Conservation (phyloP, 2,329 filamentous ascomycete genomes). For the Neonectria ditissima region DNA sequence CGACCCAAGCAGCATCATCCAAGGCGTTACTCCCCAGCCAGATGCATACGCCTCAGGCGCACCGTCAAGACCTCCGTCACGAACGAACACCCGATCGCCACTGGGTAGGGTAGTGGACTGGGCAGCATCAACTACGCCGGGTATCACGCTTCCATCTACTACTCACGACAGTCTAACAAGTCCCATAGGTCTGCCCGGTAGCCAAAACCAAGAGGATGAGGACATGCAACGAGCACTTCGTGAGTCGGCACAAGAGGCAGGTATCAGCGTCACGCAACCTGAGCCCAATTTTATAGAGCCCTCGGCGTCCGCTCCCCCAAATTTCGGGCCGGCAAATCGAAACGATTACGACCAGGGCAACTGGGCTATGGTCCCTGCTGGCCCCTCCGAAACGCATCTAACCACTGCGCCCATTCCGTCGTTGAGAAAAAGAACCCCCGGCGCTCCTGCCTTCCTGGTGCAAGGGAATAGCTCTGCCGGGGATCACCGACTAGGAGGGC, state of each 20-base stretch:
- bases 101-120: conserved; percentile 64
- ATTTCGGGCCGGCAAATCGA: conserved; percentile 71
- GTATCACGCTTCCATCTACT: conserved; percentile 48
- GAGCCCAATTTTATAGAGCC: conserved; percentile 63
- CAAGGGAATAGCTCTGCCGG: conserved; percentile 48
- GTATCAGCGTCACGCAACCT: conserved; percentile 57
- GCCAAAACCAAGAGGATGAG: conserved; percentile 62
- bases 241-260: conserved; percentile 66
- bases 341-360: conserved; percentile 64
- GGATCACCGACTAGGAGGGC: conserved; percentile 61
- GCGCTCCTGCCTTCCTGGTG: conserved; percentile 65
- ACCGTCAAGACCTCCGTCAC: conserved; percentile 72
- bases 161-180: conserved; percentile 41
- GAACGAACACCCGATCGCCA: conserved; percentile 68
- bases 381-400: conserved; percentile 40
- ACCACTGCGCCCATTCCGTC: conserved; percentile 50
- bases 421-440: conserved; percentile 55
- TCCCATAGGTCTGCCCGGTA: conserved; percentile 51
- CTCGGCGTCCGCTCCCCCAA: conserved; percentile 54
- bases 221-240: conserved; percentile 68
- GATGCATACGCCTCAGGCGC: conserved; percentile 58
- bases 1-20: conserved; percentile 58
- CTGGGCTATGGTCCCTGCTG: conserved; percentile 69
- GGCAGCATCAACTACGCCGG: conserved; percentile 56
- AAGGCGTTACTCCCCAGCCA: conserved; percentile 56